Percentiles rank a stretch among this genome's conserved stretches.
phyloP scores from a whole-genome alignment of 2,329 filamentous ascomycete species.

The Monilinia aucupariae region DNA sequence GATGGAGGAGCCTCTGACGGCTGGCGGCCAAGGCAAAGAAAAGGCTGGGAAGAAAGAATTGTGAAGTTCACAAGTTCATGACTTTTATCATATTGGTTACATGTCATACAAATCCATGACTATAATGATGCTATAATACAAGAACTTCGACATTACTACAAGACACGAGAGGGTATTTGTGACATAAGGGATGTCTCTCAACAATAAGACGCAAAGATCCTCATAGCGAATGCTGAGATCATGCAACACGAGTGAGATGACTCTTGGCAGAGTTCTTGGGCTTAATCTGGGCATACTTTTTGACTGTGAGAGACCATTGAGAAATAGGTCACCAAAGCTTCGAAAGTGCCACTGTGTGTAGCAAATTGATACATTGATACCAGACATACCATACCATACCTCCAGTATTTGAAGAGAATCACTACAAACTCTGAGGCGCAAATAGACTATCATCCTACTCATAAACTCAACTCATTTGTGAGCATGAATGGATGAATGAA shows the following conservation, averaged over 20 bases:
- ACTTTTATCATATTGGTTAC: neutral
- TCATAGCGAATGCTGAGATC: conserved; percentile 69
- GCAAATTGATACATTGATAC: neutral
- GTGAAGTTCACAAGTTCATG: conserved; percentile 33
- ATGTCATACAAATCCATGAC: neutral
- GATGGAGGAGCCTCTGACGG: conserved; percentile 33
- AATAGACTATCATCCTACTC: neutral
- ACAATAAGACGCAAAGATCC: conserved; percentile 77
- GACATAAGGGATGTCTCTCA: conserved; percentile 59
- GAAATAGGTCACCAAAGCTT: conserved; percentile 73
- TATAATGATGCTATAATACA: neutral
- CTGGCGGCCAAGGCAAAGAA: conserved; percentile 28
- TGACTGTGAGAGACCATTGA: conserved; percentile 76
- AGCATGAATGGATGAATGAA: neutral
- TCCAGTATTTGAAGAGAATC: too few relatives aligned
- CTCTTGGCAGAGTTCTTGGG: conserved; percentile 77
- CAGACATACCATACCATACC: neutral
- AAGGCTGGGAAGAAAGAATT: conserved; percentile 48
- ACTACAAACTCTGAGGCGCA: neutral
- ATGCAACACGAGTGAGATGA: conserved; percentile 93
- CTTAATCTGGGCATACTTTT: conserved; percentile 76
- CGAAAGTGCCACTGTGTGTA: conserved; percentile 67
- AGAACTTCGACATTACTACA: neutral
- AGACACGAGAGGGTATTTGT: neutral
- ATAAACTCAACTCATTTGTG: neutral